Percentiles rank a stretch among this genome's conserved stretches.
These are phyloP conservation scores for Rhododendron kiyosumense DNA, from an alignment of 148 eudicot species.

Conservation along the genomic window DNA sequence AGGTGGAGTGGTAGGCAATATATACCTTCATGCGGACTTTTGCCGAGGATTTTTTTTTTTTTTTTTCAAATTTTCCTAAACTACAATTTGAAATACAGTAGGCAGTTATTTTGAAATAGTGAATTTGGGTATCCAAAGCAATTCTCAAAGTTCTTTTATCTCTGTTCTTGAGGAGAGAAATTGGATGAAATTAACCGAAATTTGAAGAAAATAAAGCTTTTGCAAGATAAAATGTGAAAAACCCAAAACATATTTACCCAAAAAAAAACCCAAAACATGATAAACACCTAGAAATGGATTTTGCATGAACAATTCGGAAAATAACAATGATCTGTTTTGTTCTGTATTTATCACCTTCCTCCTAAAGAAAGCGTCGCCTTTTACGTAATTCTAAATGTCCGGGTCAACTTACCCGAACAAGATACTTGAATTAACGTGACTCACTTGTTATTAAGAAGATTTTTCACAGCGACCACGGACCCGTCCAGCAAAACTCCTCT, in stretches of 20 bases:
- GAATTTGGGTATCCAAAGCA: background rate
- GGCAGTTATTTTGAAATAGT: background rate
- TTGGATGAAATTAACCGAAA: background rate
- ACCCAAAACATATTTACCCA: background rate
- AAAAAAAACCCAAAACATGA: background rate
- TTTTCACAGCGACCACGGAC: conserved; percentile 79
- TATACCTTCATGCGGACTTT: too few species aligned
- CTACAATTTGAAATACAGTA: background rate
- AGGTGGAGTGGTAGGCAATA: too few species aligned
- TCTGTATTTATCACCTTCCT: background rate
- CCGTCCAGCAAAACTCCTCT: conserved; percentile 77
- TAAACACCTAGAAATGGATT: background rate
- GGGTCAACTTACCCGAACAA: background rate
- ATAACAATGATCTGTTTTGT: background rate
- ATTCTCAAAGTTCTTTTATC: background rate
- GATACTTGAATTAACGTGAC: conserved; percentile 9
- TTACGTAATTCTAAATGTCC: background rate
- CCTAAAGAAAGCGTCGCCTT: background rate
- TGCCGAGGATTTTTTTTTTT: too few species aligned
- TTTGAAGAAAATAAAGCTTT: background rate
- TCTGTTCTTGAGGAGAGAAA: background rate
- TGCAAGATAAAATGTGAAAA: background rate
- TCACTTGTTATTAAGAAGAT: conserved; percentile 77
- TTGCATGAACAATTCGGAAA: background rate
- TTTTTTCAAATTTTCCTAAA: too few species aligned